Evolutionary conservation across 306 rosid species (phyloP), one percentile per base, ranked within the genome.

Genomic region (Gynostemma pentaphyllum): DNA sequence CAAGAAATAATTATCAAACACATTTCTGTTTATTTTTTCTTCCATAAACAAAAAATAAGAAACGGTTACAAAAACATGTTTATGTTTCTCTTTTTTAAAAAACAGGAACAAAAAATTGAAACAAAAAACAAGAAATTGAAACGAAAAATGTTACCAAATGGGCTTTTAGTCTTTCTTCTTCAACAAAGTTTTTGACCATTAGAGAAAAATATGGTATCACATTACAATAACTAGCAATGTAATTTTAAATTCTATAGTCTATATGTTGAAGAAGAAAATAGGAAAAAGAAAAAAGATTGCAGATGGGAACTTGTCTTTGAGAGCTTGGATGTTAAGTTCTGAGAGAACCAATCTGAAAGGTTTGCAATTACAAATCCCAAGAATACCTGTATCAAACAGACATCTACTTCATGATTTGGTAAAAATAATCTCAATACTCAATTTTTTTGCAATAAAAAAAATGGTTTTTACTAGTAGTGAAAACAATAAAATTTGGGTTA

Each of bases 361-460:
- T 65, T 72, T 13, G 76, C 76, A 44, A 72, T 46, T 22, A 30
- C 76, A 65, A 72, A 72, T 65, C 76, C 76, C 45, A 54, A 48
- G 61, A 72, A 72, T 26, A 72, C 76, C 70, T 72, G 27, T 40
- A 53, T 42, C 9, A 52, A 37, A 19, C 2, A 26, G 6, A 39
- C 18, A 63, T 1, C 22, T 32, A 36, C 9, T 56, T 22, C 45
- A 36, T 21, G 18, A 21, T 34, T 57, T 36, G 36, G 64, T 36
- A 24, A 29, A 32, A 55, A 22, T 0, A 32, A n/a, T 56, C n/a
- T 49, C 30, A n/a, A 24, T 22, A 18, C 14, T 24, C 15, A 14
- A 54, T 2, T 23, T 7, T 54, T 36, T 13, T 5, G 36, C 18
- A 18, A 37, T 14, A 21, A 41, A 11, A 34, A 14, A 16, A 19